Percentiles rank a stretch among this genome's conserved stretches.
Evolutionary conservation across 2,329 filamentous ascomycete species (phyloP).

Genomic region (Fusarium odoratissimum): DNA sequence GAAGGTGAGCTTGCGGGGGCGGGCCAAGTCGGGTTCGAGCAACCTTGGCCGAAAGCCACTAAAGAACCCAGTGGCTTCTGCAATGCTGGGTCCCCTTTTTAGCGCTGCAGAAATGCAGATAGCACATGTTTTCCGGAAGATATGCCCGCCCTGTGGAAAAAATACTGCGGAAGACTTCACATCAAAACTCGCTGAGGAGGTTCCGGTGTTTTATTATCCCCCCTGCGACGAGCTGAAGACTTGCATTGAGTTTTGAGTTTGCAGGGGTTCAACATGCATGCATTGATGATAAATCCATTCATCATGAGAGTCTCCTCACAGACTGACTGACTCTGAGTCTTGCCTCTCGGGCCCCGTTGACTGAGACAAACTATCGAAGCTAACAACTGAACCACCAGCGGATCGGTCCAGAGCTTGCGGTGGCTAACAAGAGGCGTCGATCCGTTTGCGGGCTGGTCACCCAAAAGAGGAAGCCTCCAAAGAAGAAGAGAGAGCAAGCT

Average conservation of each 20-base stretch:
- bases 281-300: neutral
- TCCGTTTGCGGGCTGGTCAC: constrained; percentile 12
- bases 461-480: constrained; percentile 18
- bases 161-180: neutral
- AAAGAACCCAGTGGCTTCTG: constrained; percentile 15
- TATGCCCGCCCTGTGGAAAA: neutral
- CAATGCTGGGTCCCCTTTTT: constrained; percentile 19
- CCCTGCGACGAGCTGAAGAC: neutral
- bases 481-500: neutral
- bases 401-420: constrained; percentile 36
- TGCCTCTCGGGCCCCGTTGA: constrained; percentile 28
- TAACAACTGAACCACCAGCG: constrained; percentile 12
- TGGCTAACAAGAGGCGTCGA: constrained; percentile 29
- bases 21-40: constrained; percentile 39
- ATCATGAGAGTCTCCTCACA: neutral
- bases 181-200: neutral
- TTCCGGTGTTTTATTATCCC: neutral
- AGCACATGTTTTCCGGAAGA: constrained; percentile 1
- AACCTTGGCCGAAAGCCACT: constrained; percentile 20
- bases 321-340: neutral
- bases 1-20: constrained; percentile 44
- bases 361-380: constrained; percentile 41
- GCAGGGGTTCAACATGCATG: neutral
- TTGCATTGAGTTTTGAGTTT: neutral
- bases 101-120: constrained; percentile 10